phyloP scores from a whole-genome alignment of 2,329 filamentous ascomycete genomes.

The Aplosporella prunicola region DNA sequence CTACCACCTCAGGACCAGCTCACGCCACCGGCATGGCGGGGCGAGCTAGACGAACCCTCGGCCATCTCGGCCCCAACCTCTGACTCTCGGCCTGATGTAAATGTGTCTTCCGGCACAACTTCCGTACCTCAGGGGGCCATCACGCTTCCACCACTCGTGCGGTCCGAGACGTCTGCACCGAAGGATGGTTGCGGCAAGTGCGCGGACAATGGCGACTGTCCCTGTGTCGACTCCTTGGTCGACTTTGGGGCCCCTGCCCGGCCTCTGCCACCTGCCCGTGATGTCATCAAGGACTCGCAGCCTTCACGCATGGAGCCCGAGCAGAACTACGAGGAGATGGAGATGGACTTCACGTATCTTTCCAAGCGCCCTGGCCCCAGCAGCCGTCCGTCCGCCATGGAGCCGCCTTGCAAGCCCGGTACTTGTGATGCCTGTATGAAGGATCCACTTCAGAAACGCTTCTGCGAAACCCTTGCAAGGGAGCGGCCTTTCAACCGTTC shows the following conservation, averaged over 20 bases:
- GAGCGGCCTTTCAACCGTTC: constrained; percentile 9
- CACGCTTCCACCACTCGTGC: constrained; percentile 9
- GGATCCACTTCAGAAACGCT: constrained; percentile 22
- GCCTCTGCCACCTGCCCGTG: constrained; percentile 4
- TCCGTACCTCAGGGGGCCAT: too few species aligned
- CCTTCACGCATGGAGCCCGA: constrained; percentile 1
- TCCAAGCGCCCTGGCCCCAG: constrained; percentile 4
- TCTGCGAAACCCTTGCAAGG: constrained; percentile 11
- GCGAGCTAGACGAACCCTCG: constrained; percentile 5
- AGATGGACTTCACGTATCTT: constrained; percentile 26
- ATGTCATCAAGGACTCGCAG: constrained; percentile 14
- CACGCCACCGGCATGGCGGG: constrained; percentile 12
- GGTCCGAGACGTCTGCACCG: constrained; percentile 4
- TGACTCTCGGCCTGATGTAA: too few species aligned
- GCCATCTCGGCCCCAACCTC: constrained; percentile 1
- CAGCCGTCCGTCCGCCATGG: constrained; percentile 7
- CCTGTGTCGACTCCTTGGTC: constrained; percentile 21
- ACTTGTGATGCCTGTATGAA: constrained; percentile 26
- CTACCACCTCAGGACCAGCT: constrained; percentile 7
- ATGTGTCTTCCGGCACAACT: too few species aligned
- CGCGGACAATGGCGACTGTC: constrained; percentile 19
- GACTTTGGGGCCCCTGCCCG: constrained; percentile 8
- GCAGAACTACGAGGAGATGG: constrained; percentile 16
- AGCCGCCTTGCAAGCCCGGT: constrained; percentile 18
- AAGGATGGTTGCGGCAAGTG: constrained; percentile 10